Base-by-base conservation (phyloP, 2,329 filamentous ascomycete species). In the Phyllosticta citrichinensis region DNA sequence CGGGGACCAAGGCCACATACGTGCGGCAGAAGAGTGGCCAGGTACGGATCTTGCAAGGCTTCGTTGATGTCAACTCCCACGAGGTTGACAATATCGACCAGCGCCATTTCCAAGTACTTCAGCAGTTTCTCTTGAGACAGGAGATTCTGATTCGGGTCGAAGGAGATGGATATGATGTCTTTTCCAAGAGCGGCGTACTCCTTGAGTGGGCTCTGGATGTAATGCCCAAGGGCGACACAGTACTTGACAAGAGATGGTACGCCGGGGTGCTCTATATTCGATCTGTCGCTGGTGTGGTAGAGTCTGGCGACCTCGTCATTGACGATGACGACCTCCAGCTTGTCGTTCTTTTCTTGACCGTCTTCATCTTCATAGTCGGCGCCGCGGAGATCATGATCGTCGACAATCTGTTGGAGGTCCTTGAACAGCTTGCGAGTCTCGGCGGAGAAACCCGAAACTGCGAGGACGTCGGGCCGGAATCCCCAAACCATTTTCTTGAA, bases 1-100 rank as follows among this genome's bases (percentile, higher is more conserved):
- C 94, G 86, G 24, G 91, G 92, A 20, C 94, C 94, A 25, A 99
- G 82, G 66, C 94, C 94, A 67, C 90, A 90, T 22, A 99, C 84
- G 67, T 92, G 99, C 3, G 92, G 92, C 47, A 99, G 80, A 1
- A 99, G 81, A 65, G 93, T 94, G 14, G 91, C 91, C 9, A 89
- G 88, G 68, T 94, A 91, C 1, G 85, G 71, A 72, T 97, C 90
- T 52, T 81, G 81, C 61, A 96, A 86, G 14, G 92, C 91, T 66
- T 97, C 92, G 68, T 97, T 96, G 70, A 99, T 88, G 68, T 97
- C 90, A 47, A 99, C 90, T 70, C 94, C 94, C 54, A 92, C 91
- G 52, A 99, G 84, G 72, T 99, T 99, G 67, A 99, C 94, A 82
- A 96, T 96, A 71, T 99, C 94, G 11, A 99, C 93, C 85, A 99